Evolutionary conservation across 306 rosid species (phyloP).

Genomic region (Vigna angularis): DNA sequence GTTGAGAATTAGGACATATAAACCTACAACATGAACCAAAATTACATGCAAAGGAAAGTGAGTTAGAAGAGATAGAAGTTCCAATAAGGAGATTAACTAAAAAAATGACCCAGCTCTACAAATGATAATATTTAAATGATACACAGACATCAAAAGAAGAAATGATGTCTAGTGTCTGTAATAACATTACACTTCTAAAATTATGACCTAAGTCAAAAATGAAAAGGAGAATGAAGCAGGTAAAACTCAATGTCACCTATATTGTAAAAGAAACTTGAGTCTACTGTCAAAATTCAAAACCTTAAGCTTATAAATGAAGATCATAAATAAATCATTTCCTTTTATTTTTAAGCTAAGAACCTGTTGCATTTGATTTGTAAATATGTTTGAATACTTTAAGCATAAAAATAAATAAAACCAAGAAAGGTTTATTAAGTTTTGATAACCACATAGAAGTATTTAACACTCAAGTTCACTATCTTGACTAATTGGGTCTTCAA

Average conservation of each 20-base stretch:
- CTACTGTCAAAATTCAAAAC: constrained; percentile 35
- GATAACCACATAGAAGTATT: no score
- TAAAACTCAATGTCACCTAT: constrained; percentile 26
- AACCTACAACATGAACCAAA: constrained; percentile 14
- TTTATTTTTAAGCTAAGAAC: no score
- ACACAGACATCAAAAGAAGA: constrained; percentile 4
- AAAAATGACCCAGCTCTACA: constrained; percentile 4
- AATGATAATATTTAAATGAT: constrained; percentile 30
- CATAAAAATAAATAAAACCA: no score
- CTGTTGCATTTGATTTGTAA: no score
- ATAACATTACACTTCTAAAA: not conserved
- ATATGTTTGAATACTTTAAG: no score
- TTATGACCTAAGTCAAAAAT: constrained; percentile 2
- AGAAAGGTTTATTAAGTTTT: no score
- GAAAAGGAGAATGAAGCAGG: constrained; percentile 20
- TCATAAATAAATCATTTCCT: no score
- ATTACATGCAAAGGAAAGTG: constrained; percentile 14
- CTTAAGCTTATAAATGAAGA: not conserved
- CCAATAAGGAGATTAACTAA: constrained; percentile 6
- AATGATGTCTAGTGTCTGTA: constrained; percentile 28
- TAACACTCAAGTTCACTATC: no score
- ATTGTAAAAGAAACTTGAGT: constrained; percentile 40
- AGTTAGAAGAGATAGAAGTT: constrained; percentile 32
- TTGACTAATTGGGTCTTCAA: no score
- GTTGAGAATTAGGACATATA: constrained; percentile 11